phyloP scores from a whole-genome alignment of 257 asterid genomes.

The Linderniella brevidens region DNA sequence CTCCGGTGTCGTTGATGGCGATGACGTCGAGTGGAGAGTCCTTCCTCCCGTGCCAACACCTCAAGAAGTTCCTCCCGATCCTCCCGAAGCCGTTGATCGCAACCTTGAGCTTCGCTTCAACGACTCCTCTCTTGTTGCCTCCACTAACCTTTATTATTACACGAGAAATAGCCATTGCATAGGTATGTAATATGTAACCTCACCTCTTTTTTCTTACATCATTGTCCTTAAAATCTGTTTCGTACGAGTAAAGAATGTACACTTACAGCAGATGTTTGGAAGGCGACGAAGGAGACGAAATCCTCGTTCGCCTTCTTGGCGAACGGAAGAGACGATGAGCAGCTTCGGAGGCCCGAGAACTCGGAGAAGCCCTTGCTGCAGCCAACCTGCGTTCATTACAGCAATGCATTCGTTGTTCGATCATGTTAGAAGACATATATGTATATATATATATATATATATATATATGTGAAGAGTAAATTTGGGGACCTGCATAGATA shows the following conservation, averaged over 20 bases:
- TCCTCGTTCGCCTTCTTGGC: conserved; percentile 43
- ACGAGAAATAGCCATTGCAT: no score
- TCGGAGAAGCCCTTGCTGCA: conserved; percentile 73
- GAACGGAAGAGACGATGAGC: conserved; percentile 42
- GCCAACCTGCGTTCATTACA: conserved; percentile 29
- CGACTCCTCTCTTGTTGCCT: conserved; percentile 31
- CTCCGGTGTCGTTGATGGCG: conserved; percentile 87
- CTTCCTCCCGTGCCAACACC: conserved; percentile 91
- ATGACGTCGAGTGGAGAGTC: conserved; percentile 81
- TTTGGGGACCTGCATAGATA: no score
- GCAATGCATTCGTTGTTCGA: no score
- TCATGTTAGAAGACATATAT: background rate
- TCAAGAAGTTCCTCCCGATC: conserved; percentile 85
- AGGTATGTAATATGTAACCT: no score
- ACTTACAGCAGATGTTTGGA: conserved; percentile 81
- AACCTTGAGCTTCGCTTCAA: conserved; percentile 77
- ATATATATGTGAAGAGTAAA: no score
- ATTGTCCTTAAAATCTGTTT: background rate
- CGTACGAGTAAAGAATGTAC: no score
- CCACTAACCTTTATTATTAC: background rate
- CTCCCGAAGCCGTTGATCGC: conserved; percentile 90
- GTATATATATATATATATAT: no score
- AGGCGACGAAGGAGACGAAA: conserved; percentile 42
- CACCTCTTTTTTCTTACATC: no score
- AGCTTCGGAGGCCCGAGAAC: conserved; percentile 58